Evolutionary conservation across 805 yeast species (phyloP).

Genomic region (Yarrowia sp.): DNA sequence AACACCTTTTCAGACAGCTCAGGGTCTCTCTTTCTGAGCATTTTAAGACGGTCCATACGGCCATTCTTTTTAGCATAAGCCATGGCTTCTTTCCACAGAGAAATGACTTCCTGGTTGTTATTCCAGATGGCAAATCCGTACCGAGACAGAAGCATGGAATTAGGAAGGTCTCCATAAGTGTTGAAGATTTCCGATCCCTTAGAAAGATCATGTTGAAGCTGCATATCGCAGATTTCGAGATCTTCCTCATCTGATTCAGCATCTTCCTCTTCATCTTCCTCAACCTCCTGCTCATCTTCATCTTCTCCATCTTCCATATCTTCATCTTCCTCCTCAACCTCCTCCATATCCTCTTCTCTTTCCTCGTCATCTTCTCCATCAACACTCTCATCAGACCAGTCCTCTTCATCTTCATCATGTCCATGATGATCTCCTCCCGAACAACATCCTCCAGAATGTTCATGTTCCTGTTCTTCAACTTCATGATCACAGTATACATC

Average conservation of each 20-base stretch:
- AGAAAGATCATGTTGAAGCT: slow-evolving; percentile 44
- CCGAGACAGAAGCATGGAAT: slow-evolving; percentile 62
- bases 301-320: slow-evolving; percentile 33
- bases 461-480: slow-evolving; percentile 29
- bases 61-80: slow-evolving; percentile 39
- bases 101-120: slow-evolving; percentile 56
- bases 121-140: slow-evolving; percentile 70
- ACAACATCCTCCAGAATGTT: slow-evolving; percentile 15
- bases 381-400: neutral
- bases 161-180: slow-evolving; percentile 75
- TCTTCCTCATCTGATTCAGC: slow-evolving; percentile 33
- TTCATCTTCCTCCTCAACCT: slow-evolving; percentile 26
- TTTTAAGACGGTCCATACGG: slow-evolving; percentile 37
- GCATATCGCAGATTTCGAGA: slow-evolving; percentile 63
- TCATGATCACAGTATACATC: slow-evolving; percentile 46
- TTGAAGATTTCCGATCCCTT: slow-evolving; percentile 67
- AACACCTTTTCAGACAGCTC: slow-evolving; percentile 31
- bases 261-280: slow-evolving; percentile 32
- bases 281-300: slow-evolving; percentile 28
- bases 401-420: slow-evolving; percentile 29
- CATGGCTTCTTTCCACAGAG: slow-evolving; percentile 54
- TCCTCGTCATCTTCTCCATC: neutral
- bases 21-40: slow-evolving; percentile 47
- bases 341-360: neutral
- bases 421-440: slow-evolving; percentile 32